Evolutionary conservation across 495 filamentous ascomycete species (phyloP).

Genomic region (Aspergillus incahuasiensis): DNA sequence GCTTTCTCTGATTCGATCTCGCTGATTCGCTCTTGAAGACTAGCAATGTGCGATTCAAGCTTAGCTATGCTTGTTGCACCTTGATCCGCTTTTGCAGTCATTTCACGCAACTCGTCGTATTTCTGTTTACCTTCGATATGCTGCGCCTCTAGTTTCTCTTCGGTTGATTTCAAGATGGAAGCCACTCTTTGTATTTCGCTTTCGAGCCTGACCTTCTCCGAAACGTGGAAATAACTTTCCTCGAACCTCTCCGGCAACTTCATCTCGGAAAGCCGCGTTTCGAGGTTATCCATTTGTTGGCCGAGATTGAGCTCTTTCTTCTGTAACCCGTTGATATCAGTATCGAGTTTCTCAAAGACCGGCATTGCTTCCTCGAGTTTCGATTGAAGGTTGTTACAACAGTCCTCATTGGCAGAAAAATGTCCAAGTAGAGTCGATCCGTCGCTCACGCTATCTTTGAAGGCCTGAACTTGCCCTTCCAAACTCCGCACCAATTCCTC

Average conservation of each 20-base stretch:
- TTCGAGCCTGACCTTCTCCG: conserved; percentile 26
- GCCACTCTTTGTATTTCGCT: conserved; percentile 19
- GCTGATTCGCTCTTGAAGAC: conserved; percentile 13
- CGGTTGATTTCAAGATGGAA: conserved; percentile 12
- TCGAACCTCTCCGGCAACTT: conserved; percentile 15
- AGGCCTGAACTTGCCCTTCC: conserved; percentile 18
- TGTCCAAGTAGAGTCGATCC: conserved; percentile 23
- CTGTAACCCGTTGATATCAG: conserved; percentile 15
- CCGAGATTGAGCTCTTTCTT: conserved; percentile 19
- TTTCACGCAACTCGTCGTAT: conserved; percentile 18
- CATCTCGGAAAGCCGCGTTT: conserved; percentile 19
- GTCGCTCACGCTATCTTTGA: conserved; percentile 18
- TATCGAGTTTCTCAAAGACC: conserved; percentile 14
- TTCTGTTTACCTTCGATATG: conserved; percentile 16
- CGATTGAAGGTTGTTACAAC: conserved; percentile 13
- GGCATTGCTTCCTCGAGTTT: conserved; percentile 20
- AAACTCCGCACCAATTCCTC: conserved; percentile 6
- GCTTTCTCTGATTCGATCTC: conserved; percentile 5
- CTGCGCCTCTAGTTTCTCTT: conserved; percentile 15
- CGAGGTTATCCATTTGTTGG: conserved; percentile 19
- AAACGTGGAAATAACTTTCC: conserved; percentile 10
- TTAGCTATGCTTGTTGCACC: conserved; percentile 7
- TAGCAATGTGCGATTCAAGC: conserved; percentile 19
- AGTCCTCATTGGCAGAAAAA: conserved; percentile 16
- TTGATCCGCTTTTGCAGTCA: conserved; percentile 10